A percentile compares a stretch with the other conserved stretches of the same genome.
Evolutionary conservation across 192 early-diverging fungal genomes (phyloP).

Genomic region (Linnemannia schmuckeri): DNA sequence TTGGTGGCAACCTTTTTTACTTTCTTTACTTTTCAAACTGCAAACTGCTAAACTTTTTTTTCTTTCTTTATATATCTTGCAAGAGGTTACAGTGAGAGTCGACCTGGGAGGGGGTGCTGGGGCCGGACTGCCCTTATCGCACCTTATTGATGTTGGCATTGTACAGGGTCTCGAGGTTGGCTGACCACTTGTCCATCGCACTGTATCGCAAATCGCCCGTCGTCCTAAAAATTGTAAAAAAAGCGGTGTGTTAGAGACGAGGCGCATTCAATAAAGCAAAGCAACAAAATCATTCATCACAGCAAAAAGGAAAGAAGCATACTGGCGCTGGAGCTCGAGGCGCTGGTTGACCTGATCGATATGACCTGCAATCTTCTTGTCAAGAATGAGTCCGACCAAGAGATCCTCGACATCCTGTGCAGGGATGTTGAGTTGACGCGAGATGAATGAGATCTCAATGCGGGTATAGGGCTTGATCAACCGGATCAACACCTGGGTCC

Average conservation of each 20-base stretch:
- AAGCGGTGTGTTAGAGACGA: not conserved
- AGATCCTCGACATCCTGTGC: constrained; percentile 86
- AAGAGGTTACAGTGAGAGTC: not conserved
- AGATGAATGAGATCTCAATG: constrained; percentile 86
- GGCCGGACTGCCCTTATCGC: constrained; percentile 29
- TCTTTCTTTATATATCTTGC: not conserved
- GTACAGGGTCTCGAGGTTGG: constrained; percentile 71
- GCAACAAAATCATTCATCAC: not conserved
- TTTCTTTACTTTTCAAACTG: not conserved
- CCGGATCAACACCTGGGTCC: constrained; percentile 88
- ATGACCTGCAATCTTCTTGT: constrained; percentile 84
- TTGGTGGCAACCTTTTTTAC: not conserved
- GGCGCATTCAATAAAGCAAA: not conserved
- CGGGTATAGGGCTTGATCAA: constrained; percentile 94
- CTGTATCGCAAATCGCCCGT: constrained; percentile 73
- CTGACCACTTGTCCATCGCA: constrained; percentile 81
- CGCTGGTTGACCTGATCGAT: constrained; percentile 94
- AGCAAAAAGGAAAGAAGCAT: constrained; percentile 25
- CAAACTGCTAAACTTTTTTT: not conserved
- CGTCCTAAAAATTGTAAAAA: constrained; percentile 57
- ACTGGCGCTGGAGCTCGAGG: constrained; percentile 80
- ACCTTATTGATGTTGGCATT: constrained; percentile 71
- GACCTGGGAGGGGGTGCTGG: not conserved
- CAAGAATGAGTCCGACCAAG: constrained; percentile 88
- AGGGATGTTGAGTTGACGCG: constrained; percentile 86